Base-by-base conservation (phyloP, 441 rosid species). In the Adansonia madagascariensis region DNA sequence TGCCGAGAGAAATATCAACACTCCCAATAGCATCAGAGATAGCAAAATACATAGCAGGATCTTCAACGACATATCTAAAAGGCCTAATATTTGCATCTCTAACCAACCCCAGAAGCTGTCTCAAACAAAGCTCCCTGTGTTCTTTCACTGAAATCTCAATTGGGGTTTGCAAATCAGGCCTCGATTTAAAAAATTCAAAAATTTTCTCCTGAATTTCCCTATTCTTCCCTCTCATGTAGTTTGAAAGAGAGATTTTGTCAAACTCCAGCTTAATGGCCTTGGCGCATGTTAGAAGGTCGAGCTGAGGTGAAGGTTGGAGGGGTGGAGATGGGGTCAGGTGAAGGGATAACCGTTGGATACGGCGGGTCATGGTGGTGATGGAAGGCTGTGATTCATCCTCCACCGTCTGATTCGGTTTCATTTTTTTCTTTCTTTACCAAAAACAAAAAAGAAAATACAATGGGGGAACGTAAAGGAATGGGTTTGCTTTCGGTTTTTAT, bases 151-250 rank as follows among this genome's bases (percentile, higher is more conserved):
- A 82, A 79, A 96, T 92, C 92, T 91, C 98, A 60, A 94, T 71
- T 27, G 98, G 98, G 8, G 96, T 94, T 80, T 88, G 94, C 79
- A 96, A 82, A 69, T 96, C 95, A 0, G 96, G 98, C 70, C 92
- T 84, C 3, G 92, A 84, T 65, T 88, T 83, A 80, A 83, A 94
- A 75, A 85, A 96, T 15, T 84, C 83, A 52, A 75, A 86, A 27
- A 96, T 85, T 81, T 77, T 81, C 74, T 91, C 97, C 75, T 94
- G 98, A 46, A 89, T 65, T 9, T 91, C 98, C 57, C 88, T 83
- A 77, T 96, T 84, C 81, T 89, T 87, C 20, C 99, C 98, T 67
- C 85, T 89, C 94, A 94, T 90, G 84, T 84, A 92, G 0, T 35
- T n/a, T 31, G 88, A 80, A 62, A 96, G 78, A 56, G 84, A 79